Percentiles rank a stretch among this genome's conserved stretches.
Evolutionary conservation across 1,139 yeast species (phyloP).

Genomic region (Hansenula lynferdii): DNA sequence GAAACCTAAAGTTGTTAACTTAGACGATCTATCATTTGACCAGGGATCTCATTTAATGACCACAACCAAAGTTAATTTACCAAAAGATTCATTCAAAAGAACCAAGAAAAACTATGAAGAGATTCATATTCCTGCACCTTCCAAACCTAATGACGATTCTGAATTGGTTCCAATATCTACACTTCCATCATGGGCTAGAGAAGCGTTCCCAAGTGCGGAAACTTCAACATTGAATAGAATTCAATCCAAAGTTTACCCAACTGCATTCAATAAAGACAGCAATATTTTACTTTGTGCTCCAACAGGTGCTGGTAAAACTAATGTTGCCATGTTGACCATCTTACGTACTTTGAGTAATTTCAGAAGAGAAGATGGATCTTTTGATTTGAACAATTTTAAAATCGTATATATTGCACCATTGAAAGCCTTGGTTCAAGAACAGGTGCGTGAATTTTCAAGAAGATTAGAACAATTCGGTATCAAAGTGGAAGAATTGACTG

Average conservation of each 20-base stretch:
- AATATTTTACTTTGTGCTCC: slow-evolving; percentile 92
- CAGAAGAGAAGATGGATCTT: slow-evolving; percentile 41
- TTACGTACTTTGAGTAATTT: slow-evolving; percentile 56
- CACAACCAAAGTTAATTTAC: slow-evolving; percentile 62
- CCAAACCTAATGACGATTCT: slow-evolving; percentile 36
- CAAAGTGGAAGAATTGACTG: slow-evolving; percentile 82
- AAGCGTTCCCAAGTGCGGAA: slow-evolving; percentile 68
- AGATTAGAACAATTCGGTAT: slow-evolving; percentile 65
- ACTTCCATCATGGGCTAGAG: slow-evolving; percentile 79
- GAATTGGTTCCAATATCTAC: slow-evolving; percentile 54
- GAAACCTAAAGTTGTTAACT: slow-evolving; percentile 55
- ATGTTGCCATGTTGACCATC: slow-evolving; percentile 83
- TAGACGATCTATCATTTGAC: slow-evolving; percentile 60
- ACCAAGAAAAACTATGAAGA: slow-evolving; percentile 76
- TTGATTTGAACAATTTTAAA: slow-evolving; percentile 58
- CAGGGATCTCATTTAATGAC: slow-evolving; percentile 72
- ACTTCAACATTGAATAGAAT: slow-evolving; percentile 68
- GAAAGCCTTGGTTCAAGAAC: slow-evolving; percentile 94
- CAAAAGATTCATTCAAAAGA: slow-evolving; percentile 79
- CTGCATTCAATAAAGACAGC: slow-evolving; percentile 65
- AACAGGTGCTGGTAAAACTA: slow-evolving; percentile 98
- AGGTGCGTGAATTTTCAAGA: slow-evolving; percentile 79
- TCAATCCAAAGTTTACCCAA: slow-evolving; percentile 78
- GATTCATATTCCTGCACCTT: slow-evolving; percentile 81
- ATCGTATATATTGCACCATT: slow-evolving; percentile 91